phyloP scores from a whole-genome alignment of 257 asterid genomes.

The Petunia secreta region DNA sequence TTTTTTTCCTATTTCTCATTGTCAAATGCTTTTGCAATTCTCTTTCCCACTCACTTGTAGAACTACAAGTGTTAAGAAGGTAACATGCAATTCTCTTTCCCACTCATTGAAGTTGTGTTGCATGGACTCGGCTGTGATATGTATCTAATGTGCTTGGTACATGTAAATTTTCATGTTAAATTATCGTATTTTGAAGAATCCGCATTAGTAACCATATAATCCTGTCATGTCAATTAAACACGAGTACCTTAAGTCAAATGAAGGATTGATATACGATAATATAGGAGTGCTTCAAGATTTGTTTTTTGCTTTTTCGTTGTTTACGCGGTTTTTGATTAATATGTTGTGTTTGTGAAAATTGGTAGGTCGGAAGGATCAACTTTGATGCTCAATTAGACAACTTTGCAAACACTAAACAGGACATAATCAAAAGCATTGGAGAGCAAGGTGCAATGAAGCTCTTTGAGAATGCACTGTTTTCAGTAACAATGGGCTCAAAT shows the following conservation, averaged over 20 bases:
- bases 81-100: too few relatives aligned
- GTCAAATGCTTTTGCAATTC: too few relatives aligned
- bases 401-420: slow-evolving; percentile 64
- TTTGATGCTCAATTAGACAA: slow-evolving; percentile 80
- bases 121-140: too few relatives aligned
- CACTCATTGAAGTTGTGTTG: too few relatives aligned
- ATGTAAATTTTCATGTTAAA: too few relatives aligned
- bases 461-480: slow-evolving; percentile 48
- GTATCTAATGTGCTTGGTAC: too few relatives aligned
- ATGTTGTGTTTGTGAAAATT: background rate
- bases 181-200: too few relatives aligned
- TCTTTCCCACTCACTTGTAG: too few relatives aligned
- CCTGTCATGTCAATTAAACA: too few relatives aligned
- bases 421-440: slow-evolving; percentile 55
- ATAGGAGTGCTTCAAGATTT: background rate
- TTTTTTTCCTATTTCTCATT: too few relatives aligned
- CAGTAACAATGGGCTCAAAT: slow-evolving; percentile 72
- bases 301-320: background rate
- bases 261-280: background rate
- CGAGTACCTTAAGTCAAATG: background rate
- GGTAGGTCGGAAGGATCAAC: slow-evolving; percentile 69
- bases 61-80: too few relatives aligned
- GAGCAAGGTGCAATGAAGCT: slow-evolving; percentile 38
- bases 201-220: too few relatives aligned
- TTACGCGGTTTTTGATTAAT: background rate